Base-by-base conservation (phyloP, 345 rosid genomes). In the Bruguiera sexangula region DNA sequence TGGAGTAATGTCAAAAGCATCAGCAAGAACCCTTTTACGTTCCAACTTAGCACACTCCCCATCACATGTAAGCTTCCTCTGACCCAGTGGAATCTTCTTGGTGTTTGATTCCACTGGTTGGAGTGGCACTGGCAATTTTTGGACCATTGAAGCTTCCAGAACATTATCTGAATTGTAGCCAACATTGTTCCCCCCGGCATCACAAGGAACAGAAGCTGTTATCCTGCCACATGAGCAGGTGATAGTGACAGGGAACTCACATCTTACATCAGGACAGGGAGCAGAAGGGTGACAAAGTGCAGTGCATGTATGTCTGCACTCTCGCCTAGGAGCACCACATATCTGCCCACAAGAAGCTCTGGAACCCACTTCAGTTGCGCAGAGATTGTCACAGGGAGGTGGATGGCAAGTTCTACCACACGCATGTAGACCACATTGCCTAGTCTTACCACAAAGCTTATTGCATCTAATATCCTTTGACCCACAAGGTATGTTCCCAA, bases 391-490 rank as follows among this genome's bases (percentile, higher is more conserved):
- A 80, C 99, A 92, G 46, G 98, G 93, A 8, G 82, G 71, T 2
- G 85, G 75, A 79, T 90, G 99, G 78, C 98, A 95, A 27, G 85
- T 85, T 79, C 92, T 86, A 54, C 83, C 89, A 80, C 98, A 95
- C 30, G 97, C 98, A 83, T 95, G 98, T 72, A 92, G 79, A 51
- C 99, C 99, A 83, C 97, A 95, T 69, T 83, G 90, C 78, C 99
- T 87, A 19, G 90, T 92, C 84, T 92, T 95, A 37, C 97, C 96
- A 73, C 98, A 95, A 13, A 87, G 84, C 73, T 90, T 86, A 80
- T 89, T 90, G 72, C 99, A 95, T 83, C 97, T 86, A 48, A 95
- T 90, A 77, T 92, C 94, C 70, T 85, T 92, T 64, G 96, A 89
- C 7, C 97, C 99, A 81, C 99, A 95, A 46, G 96, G 97, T 76